Evolutionary conservation across 164 flowering plant genomes (phyloP).

Genomic region (Stephania cephalantha): DNA sequence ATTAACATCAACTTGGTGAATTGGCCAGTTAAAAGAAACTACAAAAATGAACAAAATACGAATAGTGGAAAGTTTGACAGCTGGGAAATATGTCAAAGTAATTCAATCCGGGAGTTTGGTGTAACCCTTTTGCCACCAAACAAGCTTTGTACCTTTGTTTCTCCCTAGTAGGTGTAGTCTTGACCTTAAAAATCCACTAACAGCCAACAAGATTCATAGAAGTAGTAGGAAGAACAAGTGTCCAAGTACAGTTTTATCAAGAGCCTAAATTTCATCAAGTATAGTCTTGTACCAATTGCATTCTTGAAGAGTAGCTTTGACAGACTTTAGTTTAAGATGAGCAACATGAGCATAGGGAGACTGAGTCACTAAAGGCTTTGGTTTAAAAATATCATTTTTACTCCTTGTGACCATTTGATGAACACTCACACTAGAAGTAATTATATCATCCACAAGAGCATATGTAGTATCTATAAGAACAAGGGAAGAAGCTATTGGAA

Average conservation of each 20-base stretch:
- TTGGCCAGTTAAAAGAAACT: not conserved
- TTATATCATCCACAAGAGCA: too few relatives aligned
- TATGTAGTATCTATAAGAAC: too few relatives aligned
- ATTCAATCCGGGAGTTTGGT: not conserved
- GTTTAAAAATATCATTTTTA: too few relatives aligned
- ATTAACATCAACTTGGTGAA: not conserved
- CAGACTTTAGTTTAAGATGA: not conserved
- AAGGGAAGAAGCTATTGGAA: too few relatives aligned
- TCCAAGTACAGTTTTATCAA: not conserved
- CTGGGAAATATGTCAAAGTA: not conserved
- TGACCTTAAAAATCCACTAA: not conserved
- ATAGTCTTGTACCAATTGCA: not conserved
- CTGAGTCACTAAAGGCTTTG: too few relatives aligned
- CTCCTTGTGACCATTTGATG: too few relatives aligned
- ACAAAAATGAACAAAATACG: not conserved
- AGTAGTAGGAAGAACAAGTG: not conserved
- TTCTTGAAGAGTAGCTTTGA: not conserved
- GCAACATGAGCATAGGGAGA: too few relatives aligned
- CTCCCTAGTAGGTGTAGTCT: not conserved
- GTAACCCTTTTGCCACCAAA: not conserved
- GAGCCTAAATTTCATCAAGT: not conserved
- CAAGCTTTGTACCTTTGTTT: not conserved
- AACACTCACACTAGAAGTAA: too few relatives aligned
- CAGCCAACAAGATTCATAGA: not conserved
- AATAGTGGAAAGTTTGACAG: not conserved